Evolutionary conservation across 169 alveolate species (phyloP).

Genomic region (Plasmodium gaboni): DNA sequence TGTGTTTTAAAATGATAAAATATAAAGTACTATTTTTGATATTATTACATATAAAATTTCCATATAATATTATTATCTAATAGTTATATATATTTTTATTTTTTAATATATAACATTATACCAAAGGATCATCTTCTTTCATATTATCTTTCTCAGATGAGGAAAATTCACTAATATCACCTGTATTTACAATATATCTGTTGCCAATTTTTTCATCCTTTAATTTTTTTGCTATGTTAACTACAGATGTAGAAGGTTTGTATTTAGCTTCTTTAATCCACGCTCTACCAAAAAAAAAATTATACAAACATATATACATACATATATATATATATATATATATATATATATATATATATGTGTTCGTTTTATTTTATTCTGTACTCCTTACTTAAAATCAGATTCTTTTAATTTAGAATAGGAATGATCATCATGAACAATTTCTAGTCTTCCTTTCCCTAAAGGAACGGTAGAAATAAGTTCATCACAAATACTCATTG

Average conservation of each 20-base stretch:
- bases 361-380: neutral
- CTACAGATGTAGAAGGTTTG: constrained; percentile 53
- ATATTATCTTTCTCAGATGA: constrained; percentile 50
- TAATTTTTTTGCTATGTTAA: constrained; percentile 51
- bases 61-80: too few species aligned
- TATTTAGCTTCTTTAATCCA: constrained; percentile 74
- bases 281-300: constrained; percentile 30
- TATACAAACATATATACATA: too few species aligned
- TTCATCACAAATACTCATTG: constrained; percentile 33
- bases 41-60: too few species aligned
- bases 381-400: constrained; percentile 54
- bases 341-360: neutral
- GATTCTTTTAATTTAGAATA: constrained; percentile 65
- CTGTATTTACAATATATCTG: constrained; percentile 18
- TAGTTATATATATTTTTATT: neutral
- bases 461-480: constrained; percentile 50
- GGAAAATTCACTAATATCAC: constrained; percentile 29
- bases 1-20: too few species aligned
- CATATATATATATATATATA: too few species aligned
- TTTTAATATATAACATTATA: neutral
- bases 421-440: constrained; percentile 66
- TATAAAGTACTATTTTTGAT: too few species aligned
- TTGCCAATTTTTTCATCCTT: constrained; percentile 47
- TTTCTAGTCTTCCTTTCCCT: constrained; percentile 71
- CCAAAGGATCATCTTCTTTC: constrained; percentile 67